Evolutionary conservation across 164 flowering plant species (phyloP).

Genomic region (Liriodendron chinense): DNA sequence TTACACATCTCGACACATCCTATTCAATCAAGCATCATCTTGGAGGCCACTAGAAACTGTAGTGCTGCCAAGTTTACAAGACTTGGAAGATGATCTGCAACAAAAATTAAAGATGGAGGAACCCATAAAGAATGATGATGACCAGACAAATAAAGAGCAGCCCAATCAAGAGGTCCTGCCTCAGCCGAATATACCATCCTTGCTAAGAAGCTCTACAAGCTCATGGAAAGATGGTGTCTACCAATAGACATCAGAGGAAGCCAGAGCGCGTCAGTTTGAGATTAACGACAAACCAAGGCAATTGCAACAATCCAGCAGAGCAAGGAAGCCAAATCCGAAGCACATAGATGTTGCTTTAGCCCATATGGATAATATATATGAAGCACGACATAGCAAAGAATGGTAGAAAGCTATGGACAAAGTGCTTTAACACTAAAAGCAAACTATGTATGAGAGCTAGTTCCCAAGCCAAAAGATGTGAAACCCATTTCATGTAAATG

Average conservation of each 20-base stretch:
- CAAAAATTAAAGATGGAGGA: too few relatives aligned
- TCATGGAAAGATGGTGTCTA: not conserved
- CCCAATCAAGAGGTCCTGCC: not conserved
- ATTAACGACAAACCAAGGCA: not conserved
- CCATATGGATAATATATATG: not conserved
- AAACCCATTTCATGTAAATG: not conserved
- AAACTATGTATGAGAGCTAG: not conserved
- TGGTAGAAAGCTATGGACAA: not conserved
- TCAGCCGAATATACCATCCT: not conserved
- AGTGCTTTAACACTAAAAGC: not conserved
- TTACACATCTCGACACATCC: constrained; percentile 15
- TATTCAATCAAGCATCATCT: constrained; percentile 22
- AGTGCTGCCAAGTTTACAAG: not conserved
- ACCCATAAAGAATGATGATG: not conserved
- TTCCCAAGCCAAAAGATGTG: not conserved
- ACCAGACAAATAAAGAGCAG: not conserved
- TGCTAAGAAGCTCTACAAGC: not conserved
- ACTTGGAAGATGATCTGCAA: constrained; percentile 1
- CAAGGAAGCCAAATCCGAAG: not conserved
- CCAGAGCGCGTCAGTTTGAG: not conserved
- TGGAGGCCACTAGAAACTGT: constrained; percentile 16
- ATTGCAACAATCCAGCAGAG: not conserved
- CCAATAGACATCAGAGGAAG: not conserved
- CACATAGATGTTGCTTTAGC: too few relatives aligned
- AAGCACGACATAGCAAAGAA: not conserved